phyloP scores from a whole-genome alignment of 2,329 filamentous ascomycete species.

The Cytospora schulzeri region DNA sequence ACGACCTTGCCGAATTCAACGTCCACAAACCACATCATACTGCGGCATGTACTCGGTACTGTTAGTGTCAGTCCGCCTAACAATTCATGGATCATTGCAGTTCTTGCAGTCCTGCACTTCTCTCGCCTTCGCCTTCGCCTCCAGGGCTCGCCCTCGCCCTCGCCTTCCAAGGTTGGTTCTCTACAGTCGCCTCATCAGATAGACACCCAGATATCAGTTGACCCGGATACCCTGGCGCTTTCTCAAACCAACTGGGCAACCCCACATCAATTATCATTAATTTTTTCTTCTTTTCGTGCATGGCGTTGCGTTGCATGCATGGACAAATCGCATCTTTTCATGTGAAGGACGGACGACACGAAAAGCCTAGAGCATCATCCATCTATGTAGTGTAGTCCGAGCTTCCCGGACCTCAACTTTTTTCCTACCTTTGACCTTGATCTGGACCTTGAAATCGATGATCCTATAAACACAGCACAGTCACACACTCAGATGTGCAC shows the following conservation, averaged over 20 bases:
- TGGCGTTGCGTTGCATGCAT: background rate
- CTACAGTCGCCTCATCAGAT: background rate
- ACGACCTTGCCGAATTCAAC: conserved; percentile 4
- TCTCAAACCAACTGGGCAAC: background rate
- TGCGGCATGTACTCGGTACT: background rate
- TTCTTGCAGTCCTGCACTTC: background rate
- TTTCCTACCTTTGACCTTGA: no score
- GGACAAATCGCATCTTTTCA: background rate
- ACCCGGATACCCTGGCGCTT: no score
- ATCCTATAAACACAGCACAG: background rate
- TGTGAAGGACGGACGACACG: background rate
- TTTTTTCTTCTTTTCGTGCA: background rate
- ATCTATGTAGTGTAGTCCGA: background rate
- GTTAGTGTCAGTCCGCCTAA: conserved; percentile 4
- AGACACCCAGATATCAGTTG: no score
- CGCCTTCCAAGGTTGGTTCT: background rate
- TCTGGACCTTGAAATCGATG: background rate
- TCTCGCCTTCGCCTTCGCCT: background rate
- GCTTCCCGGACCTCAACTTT: background rate
- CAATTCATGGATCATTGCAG: background rate
- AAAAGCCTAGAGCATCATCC: background rate
- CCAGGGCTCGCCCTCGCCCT: background rate
- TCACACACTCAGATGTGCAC: background rate
- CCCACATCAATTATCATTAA: background rate
- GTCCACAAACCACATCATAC: conserved; percentile 12